Evolutionary conservation across 345 rosid genomes (phyloP).

Genomic region (Clarkia xantiana): DNA sequence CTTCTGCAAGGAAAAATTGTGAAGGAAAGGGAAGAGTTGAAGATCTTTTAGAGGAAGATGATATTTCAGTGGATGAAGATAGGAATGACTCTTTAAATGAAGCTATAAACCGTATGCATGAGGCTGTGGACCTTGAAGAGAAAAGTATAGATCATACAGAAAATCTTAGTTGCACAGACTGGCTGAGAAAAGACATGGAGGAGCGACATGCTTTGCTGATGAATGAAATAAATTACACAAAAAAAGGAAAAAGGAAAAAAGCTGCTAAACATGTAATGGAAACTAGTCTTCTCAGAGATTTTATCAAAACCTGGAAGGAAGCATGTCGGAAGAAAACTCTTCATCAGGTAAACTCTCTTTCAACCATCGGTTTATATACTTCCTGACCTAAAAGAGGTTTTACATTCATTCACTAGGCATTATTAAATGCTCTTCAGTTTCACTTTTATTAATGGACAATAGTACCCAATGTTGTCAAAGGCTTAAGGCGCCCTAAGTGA

Average conservation of each 20-base stretch:
- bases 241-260: conserved; percentile 10
- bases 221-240: conserved; percentile 14
- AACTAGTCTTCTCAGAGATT: conserved; percentile 26
- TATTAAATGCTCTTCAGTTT: too few species aligned
- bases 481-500: too few species aligned
- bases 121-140: conserved; percentile 9
- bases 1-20: conserved; percentile 13
- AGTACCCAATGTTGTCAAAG: too few species aligned
- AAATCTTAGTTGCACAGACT: conserved; percentile 23
- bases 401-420: too few species aligned
- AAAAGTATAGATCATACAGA: conserved; percentile 3
- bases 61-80: conserved; percentile 56
- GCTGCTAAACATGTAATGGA: conserved; percentile 26
- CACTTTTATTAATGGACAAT: too few species aligned
- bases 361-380: background rate
- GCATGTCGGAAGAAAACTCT: conserved; percentile 37
- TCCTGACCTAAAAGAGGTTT: conserved; percentile 10
- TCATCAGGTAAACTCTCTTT: conserved; percentile 29
- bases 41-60: conserved; percentile 33
- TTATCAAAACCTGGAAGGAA: conserved; percentile 68
- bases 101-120: conserved; percentile 13
- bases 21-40: conserved; percentile 27
- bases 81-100: conserved; percentile 18
- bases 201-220: conserved; percentile 15
- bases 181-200: conserved; percentile 18